Evolutionary conservation across 768 basidiomycete species (phyloP), one percentile per base, ranked within the genome.

Genomic region (Naganishia vishniacii): DNA sequence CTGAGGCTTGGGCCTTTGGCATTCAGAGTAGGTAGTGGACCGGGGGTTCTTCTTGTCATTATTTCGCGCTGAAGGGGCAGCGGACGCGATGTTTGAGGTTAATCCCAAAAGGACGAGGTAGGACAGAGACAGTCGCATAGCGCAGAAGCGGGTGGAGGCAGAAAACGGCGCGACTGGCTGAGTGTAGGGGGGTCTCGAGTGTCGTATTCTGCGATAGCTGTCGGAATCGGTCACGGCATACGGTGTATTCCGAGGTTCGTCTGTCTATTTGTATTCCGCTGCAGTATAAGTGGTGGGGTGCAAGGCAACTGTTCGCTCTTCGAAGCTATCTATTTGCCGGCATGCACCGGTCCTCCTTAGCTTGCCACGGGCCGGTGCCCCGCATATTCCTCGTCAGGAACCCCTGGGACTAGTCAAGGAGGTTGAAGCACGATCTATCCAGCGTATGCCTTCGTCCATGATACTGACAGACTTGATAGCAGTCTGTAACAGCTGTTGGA

Each of bases 1-100:
- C 42, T 67, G 66, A 6, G 44, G 26, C 48, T 63, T 63, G 3
- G 66, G 66, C 41, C 26, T 23, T 28, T 67, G 66, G 31, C 66
- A 67, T n/a, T 58, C 61, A 3, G 41, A 32, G 58, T 59, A 64
- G 1, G 61, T 62, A 1, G 61, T 56, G 31, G 16, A 28, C 18
- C 18, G 20, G 23, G 23, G 20, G 34, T 37, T 15, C 6, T 37
- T n/a, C 5, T 56, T 40, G 26, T 37, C 53, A 23, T 56, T 56
- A 23, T 56, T 56, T 7, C 37, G 13, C 23, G 32, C 53, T n/a
- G 53, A n/a, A 1, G 53, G 53, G 13, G 40, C 31, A 34, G 53
- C 53, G 20, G 37, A 25, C 2, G 34, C 32, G 16, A 13, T 18
- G 9, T 11, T 25, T 2, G 20, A 20, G 9, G 40, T 11, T 8